These are phyloP conservation scores for Asclepias syriaca DNA, from an alignment of 257 asterid species.

Conservation along the genomic window DNA sequence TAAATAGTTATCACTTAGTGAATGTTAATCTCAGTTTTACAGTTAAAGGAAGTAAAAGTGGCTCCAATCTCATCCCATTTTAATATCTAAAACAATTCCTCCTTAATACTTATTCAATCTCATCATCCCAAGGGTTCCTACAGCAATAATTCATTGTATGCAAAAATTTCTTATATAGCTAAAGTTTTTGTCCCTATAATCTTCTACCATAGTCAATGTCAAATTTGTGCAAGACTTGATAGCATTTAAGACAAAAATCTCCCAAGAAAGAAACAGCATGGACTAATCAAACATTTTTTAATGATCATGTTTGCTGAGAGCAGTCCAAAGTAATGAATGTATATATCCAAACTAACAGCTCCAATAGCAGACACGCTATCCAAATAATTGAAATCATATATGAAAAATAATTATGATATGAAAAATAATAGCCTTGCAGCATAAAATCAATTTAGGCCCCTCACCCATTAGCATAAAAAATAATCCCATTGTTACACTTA, in stretches of 20 bases:
- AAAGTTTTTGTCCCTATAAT: background rate
- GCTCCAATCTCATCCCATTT: background rate
- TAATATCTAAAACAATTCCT: background rate
- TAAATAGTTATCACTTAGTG: background rate
- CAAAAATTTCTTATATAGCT: background rate
- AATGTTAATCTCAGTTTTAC: background rate
- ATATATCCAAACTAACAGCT: background rate
- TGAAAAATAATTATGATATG: background rate
- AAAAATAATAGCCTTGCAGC: background rate
- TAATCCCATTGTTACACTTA: background rate
- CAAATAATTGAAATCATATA: background rate
- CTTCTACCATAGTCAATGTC: background rate
- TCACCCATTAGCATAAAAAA: too few relatives aligned
- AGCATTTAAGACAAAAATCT: background rate
- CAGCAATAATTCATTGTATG: background rate
- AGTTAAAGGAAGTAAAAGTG: background rate
- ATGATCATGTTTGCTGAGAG: background rate
- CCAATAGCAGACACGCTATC: background rate
- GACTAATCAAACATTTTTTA: background rate
- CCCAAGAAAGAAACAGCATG: background rate
- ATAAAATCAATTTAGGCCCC: background rate
- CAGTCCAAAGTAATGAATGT: background rate
- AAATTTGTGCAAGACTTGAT: background rate
- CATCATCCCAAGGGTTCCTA: background rate
- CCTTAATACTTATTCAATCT: background rate